Base-by-base conservation (phyloP, 495 filamentous ascomycete genomes). In the Penicillium alfredii region DNA sequence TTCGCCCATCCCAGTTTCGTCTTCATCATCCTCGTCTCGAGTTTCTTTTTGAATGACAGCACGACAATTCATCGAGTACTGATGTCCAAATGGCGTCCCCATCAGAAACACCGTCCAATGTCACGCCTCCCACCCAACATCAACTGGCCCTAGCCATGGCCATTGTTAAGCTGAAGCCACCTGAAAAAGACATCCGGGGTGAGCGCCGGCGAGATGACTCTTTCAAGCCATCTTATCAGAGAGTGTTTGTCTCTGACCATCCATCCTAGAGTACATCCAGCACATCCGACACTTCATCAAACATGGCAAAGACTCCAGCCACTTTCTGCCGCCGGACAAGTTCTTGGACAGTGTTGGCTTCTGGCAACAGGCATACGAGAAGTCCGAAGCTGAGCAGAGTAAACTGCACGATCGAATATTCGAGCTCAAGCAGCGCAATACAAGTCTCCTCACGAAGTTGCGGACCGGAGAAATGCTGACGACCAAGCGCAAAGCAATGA, bases 331-430 rank as follows among this genome's bases (percentile, higher is more conserved):
- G 23, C 46, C 43, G 0, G 53, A 60, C 15, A 59, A 59, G 26
- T 66, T 61, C 45, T 58, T 74, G 31, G 71, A 76, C 44, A 70
- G 66, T 29, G 51, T 61, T 10, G 44, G 56, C 8, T 73, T 72
- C 57, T 76, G 72, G 72, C 64, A 69, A 40, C 49, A 59, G 22
- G 68, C 70, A n/a, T 73, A 66, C 30, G 52, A 60, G 27, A 58
- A 55, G 20, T 64, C 70, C 8, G 60, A 71, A 42, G 53, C 48
- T 9, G 68, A 68, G 27, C 68, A 72, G 31, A 64, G 47, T 27
- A 64, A 55, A 30, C 45, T 76, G 2, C 53, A 59, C 18, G 61
- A 72, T 28, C 61, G 51, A 3, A 45, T 73, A 3, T 63, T 56
- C 33, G 62, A 64, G 26, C 44, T 73, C 10, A 58, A 74, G 30